Conservation (phyloP, 2,329 filamentous ascomycete genomes). For the Tolypocladium amazonense region DNA sequence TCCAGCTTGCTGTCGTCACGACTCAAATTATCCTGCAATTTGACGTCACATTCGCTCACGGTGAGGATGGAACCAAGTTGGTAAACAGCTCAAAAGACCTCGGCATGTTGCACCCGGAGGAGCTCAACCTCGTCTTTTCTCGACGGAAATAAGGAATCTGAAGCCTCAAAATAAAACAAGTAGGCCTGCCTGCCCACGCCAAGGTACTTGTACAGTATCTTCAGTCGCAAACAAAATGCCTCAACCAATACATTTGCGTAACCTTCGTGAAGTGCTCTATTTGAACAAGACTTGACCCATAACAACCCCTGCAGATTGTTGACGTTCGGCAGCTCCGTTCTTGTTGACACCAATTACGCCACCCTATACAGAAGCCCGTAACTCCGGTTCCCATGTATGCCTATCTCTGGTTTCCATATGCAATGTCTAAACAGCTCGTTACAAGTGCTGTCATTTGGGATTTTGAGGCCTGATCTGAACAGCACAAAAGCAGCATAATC, state of each 20-base stretch:
- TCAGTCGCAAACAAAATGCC: no score
- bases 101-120: not conserved
- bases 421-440: not conserved
- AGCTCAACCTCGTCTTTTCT: not conserved
- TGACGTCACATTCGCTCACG: not conserved
- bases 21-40: not conserved
- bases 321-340: no score
- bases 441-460: slow-evolving; percentile 1
- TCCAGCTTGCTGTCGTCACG: not conserved
- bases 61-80: not conserved
- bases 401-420: not conserved
- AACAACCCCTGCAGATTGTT: no score
- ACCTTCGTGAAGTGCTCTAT: no score
- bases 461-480: slow-evolving; percentile 1
- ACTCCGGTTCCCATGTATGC: not conserved
- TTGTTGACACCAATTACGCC: no score
- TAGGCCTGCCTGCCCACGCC: no score
- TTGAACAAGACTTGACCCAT: no score
- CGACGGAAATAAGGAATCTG: not conserved
- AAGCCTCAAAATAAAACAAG: no score
- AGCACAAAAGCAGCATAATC: slow-evolving; percentile 2
- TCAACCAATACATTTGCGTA: no score
- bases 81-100: not conserved
- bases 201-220: no score
- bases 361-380: not conserved